Percentiles rank a stretch among this genome's conserved stretches.
phyloP scores from a whole-genome alignment of 23 red algal species.

The Cyanidium caldarium region DNA sequence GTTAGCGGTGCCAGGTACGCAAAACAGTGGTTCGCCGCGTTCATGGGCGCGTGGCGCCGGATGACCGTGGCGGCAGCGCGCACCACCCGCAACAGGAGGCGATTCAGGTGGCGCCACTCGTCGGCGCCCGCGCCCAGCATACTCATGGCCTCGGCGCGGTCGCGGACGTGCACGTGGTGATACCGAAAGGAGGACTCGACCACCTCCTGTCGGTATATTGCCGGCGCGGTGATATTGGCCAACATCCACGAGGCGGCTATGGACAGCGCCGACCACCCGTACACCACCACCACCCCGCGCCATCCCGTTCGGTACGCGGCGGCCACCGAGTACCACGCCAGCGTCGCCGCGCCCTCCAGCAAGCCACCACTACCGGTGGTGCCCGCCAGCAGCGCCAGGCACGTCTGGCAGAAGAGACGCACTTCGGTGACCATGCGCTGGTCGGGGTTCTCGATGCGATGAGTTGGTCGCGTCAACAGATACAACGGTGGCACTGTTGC shows the following conservation, averaged over 20 bases:
- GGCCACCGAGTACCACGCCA: conserved; percentile 34
- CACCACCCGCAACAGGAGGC: conserved; percentile 17
- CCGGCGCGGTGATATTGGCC: conserved; percentile 35
- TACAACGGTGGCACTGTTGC: no score
- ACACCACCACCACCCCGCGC: conserved; percentile 33
- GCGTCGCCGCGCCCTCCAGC: conserved; percentile 31
- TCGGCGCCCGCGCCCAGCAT: conserved; percentile 26
- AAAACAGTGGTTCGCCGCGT: conserved; percentile 47
- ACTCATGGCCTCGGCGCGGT: conserved; percentile 31
- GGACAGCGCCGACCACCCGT: conserved; percentile 30
- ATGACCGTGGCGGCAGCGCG: conserved; percentile 29
- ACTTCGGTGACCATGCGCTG: conserved; percentile 60
- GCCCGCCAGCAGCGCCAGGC: conserved; percentile 36
- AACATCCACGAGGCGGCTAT: conserved; percentile 10
- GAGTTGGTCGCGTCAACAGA: no score
- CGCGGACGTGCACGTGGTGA: conserved; percentile 37
- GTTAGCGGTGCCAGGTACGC: conserved; percentile 33
- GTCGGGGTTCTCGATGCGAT: conserved; percentile 55
- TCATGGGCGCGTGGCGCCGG: conserved; percentile 30
- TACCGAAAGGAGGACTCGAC: conserved; percentile 53
- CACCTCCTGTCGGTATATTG: conserved; percentile 27
- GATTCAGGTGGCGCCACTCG: conserved; percentile 18
- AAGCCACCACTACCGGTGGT: conserved; percentile 38
- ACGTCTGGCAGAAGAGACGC: conserved; percentile 11
- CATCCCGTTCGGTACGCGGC: conserved; percentile 22